Evolutionary conservation across 305 asterid genomes (phyloP), one percentile per base, ranked within the genome.

Genomic region (Solanum hybrid): DNA sequence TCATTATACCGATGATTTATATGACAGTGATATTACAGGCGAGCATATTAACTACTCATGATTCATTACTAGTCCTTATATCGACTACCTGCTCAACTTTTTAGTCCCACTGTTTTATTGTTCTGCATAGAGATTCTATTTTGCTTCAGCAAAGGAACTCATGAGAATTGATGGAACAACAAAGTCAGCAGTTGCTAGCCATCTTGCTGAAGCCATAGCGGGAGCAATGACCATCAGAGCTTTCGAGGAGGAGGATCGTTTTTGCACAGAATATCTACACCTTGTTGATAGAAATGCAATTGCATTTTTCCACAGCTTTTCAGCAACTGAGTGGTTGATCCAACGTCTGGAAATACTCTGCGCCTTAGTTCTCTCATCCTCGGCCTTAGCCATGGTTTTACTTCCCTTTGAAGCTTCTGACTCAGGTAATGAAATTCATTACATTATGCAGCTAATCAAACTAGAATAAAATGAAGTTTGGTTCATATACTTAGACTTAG

Each of bases 291-390:
- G 35, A 42, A 89, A 91, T 66, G 89, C 91, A 27, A 89, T 92
- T 37, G 51, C 92, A 6, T 88, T 88, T 81, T 92, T 91, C 78
- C 93, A 91, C 64, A 89, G 84, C 51, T 91, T 91, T 89, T 88
- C 93, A 34, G 92, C 94, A 72, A 92, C 86, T 0, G 94, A 92
- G 42, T 92, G 94, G 94, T 86, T 92, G 87, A 91, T 92, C 86
- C 91, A 88, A 80, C 93, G 93, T 1, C 87, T 91, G n/a, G 94
- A 91, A 86, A 7, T 86, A 12, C 86, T 92, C 12, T 86, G 93
- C 4, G 93, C 94, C n/a, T 7, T 87, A 71, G 91, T 92, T 80
- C 92, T 92, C 22, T 89, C 93, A 0, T 90, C 91, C 86, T 91
- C 94, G 1, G 92, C 92, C 20, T 90, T 92, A 16, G 85, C 90